Conservation (phyloP, 148 eudicot genomes). For the Bassia scoparia region DNA sequence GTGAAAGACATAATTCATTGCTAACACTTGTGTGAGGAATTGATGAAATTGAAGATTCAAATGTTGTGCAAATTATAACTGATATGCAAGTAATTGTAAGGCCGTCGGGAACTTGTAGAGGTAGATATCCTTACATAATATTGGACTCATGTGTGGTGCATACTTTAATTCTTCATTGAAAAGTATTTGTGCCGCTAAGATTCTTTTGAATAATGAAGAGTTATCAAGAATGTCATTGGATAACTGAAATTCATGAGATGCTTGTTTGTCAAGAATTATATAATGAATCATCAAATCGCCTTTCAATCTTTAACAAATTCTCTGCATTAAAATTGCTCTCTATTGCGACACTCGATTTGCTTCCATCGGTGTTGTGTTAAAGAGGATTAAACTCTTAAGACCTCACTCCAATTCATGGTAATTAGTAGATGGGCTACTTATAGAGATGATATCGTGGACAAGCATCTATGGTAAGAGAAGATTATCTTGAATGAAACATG, state of each 20-base stretch:
- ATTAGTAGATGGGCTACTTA: too few species aligned
- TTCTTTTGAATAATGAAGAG: too few species aligned
- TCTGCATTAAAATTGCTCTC: conserved; percentile 24
- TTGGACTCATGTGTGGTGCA: conserved; percentile 27
- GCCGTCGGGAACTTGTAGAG: conserved; percentile 7
- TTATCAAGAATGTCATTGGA: conserved; percentile 5
- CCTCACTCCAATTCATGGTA: conserved; percentile 1
- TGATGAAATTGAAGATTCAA: neutral
- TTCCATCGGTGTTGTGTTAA: conserved; percentile 15
- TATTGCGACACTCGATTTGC: conserved; percentile 25
- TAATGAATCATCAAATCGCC: conserved; percentile 31
- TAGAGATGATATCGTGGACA: too few species aligned
- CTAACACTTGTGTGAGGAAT: neutral
- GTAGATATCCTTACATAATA: conserved; percentile 15
- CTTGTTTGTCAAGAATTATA: conserved; percentile 15
- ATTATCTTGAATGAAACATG: neutral
- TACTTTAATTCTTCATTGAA: conserved; percentile 22
- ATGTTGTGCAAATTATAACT: conserved; percentile 18
- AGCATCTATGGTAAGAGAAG: conserved; percentile 1
- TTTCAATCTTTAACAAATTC: conserved; percentile 26
- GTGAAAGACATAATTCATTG: neutral
- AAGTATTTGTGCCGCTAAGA: neutral
- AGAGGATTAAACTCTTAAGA: neutral
- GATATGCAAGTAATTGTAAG: conserved; percentile 21
- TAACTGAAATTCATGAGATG: conserved; percentile 9